Evolutionary conservation across 495 filamentous ascomycete genomes (phyloP).

Genomic region (Diplogelasinospora grovesii): DNA sequence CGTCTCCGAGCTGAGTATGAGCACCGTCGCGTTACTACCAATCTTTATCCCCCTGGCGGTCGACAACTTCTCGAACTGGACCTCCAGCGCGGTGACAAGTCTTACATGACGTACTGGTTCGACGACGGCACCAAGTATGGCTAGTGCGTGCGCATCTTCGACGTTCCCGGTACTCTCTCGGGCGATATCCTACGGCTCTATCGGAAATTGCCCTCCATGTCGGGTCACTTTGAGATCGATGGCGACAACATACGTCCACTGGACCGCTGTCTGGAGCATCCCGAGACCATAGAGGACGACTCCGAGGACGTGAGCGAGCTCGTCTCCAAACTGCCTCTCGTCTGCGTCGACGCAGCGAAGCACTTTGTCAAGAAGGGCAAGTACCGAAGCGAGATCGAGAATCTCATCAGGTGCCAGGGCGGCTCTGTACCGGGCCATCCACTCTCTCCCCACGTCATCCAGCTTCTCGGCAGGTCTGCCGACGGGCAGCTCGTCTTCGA

Average conservation of each 20-base stretch:
- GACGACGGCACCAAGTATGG: conserved; percentile 4
- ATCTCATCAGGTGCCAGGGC: conserved; percentile 25
- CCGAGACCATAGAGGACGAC: conserved; percentile 15
- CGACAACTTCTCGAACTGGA: conserved; percentile 4
- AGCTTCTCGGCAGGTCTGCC: conserved; percentile 20
- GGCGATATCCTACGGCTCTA: conserved; percentile 26
- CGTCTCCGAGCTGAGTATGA: conserved; percentile 7
- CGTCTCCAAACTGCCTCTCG: conserved; percentile 16
- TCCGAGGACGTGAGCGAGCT: conserved; percentile 15
- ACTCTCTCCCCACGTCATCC: conserved; percentile 18
- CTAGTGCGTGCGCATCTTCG: conserved; percentile 18
- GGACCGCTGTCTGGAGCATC: conserved; percentile 2
- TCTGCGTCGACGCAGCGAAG: conserved; percentile 17
- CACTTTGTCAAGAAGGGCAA: conserved; percentile 28
- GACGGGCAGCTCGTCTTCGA: conserved; percentile 22
- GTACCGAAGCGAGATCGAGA: conserved; percentile 26
- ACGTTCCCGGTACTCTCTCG: conserved; percentile 21
- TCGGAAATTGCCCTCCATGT: conserved; percentile 10
- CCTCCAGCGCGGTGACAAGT: conserved; percentile 2
- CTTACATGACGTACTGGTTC: conserved; percentile 3
- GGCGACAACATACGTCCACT: conserved; percentile 18
- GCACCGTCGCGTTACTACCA: conserved; percentile 1
- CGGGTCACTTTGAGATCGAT: conserved; percentile 17
- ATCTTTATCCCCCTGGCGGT: conserved; percentile 3
- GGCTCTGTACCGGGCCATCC: conserved; percentile 19